Evolutionary conservation across 768 basidiomycete genomes (phyloP), one percentile per base, ranked within the genome.

Genomic region (Tylopilus intermedius): DNA sequence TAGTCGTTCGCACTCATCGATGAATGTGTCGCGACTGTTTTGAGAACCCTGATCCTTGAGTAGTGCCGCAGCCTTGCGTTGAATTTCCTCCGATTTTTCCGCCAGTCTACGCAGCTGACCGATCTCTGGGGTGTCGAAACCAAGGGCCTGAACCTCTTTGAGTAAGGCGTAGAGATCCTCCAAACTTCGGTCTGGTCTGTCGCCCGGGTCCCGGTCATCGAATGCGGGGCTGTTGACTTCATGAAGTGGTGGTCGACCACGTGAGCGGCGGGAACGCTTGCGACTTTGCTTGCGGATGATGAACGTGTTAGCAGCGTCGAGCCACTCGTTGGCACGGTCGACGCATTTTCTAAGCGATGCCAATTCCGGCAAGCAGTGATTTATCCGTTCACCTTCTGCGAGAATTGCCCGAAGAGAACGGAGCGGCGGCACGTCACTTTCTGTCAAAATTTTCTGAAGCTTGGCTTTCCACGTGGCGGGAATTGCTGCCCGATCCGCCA

Each of bases 341-440:
- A 97, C 90, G 62, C 90, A 90, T 68, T 83, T 88, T 42, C 86
- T 80, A 35, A 97, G 79, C 44, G 79, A 72, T 27, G 72, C 68
- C 50, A 94, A 75, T 67, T 94, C 90, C 2, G 82, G 76, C 13
- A 94, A 78, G 30, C 78, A 75, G 63, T 82, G 82, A 51, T 80
- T 85, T 68, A 94, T 90, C 50, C 87, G 88, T 59, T 96, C 92
- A 13, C 88, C 94, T 67, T 96, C 94, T 0, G 87, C 81, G 24
- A 93, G 76, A n/a, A 94, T 72, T 8, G 88, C 83, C 38, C 88
- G 83, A 53, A 97, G 79, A 33, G 80, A 81, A 37, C 89, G 87
- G 33, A 95, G 78, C 0, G 80, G 65, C 13, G 94, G 94, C 13
- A 83, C 78, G 11, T 81, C 77, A 33, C 79, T 86, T 56, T 90